Conservation (phyloP, 805 yeast genomes). For the Monosporozyma solicola region DNA sequence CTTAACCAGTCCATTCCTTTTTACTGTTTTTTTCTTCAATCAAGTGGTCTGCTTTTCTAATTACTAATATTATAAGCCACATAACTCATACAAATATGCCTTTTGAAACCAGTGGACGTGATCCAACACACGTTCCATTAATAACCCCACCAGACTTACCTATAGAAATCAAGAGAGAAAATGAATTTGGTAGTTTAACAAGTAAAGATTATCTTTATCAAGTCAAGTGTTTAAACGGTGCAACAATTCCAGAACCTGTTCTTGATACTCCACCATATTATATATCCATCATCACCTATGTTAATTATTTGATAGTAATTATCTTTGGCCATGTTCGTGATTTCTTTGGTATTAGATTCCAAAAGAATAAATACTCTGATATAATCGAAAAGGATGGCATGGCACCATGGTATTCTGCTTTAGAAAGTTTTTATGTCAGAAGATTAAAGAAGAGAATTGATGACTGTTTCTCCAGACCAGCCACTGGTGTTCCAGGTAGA, state of each 20-base stretch:
- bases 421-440: constrained; percentile 89
- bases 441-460: constrained; percentile 84
- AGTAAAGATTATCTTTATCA: constrained; percentile 56
- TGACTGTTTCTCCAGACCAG: constrained; percentile 92
- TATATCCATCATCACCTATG: constrained; percentile 70
- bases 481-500: constrained; percentile 97
- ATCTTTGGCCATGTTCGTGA: constrained; percentile 87
- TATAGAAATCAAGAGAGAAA: constrained; percentile 37
- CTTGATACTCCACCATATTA: constrained; percentile 81
- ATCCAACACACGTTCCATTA: constrained; percentile 28
- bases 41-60: neutral
- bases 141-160: constrained; percentile 28
- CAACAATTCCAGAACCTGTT: constrained; percentile 51
- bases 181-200: constrained; percentile 67
- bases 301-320: constrained; percentile 75
- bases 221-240: constrained; percentile 46
- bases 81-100: neutral
- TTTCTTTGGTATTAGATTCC: constrained; percentile 69
- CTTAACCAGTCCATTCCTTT: neutral
- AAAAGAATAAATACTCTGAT: constrained; percentile 54
- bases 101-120: constrained; percentile 5
- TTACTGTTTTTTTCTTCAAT: neutral
- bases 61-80: neutral
- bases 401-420: constrained; percentile 92
- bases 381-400: constrained; percentile 75